Conservation (phyloP, 768 basidiomycete species). For the Collybiopsis luxurians region DNA sequence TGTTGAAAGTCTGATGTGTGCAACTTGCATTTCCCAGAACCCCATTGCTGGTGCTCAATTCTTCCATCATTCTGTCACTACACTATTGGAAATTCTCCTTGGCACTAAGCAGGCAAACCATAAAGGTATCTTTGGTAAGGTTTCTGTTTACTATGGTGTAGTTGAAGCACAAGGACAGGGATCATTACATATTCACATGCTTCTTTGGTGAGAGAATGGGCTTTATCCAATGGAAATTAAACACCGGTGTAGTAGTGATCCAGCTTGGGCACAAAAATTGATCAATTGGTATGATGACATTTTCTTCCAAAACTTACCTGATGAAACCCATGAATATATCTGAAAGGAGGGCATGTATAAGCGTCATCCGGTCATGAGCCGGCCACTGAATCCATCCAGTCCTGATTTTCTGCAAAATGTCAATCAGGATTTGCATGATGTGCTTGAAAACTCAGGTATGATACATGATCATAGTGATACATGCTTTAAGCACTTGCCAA, state of each 20-base stretch:
- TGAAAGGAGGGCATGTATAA: no score
- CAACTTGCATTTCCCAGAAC: not conserved
- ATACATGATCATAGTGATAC: conserved; percentile 12
- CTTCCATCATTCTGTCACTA: not conserved
- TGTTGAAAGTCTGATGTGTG: not conserved
- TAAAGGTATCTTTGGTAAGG: not conserved
- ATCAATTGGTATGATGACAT: no score
- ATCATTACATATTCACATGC: not conserved
- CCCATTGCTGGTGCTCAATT: not conserved
- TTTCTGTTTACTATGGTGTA: not conserved
- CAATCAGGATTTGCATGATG: conserved; percentile 8
- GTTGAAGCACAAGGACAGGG: not conserved
- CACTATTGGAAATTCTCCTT: not conserved
- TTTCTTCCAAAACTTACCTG: no score
- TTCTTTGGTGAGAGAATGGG: not conserved
- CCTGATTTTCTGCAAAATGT: not conserved
- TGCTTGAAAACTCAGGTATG: conserved; percentile 9
- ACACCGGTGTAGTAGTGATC: no score
- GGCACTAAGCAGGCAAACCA: not conserved
- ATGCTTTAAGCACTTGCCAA: conserved; percentile 14
- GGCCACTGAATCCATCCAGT: not conserved
- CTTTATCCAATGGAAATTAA: not conserved
- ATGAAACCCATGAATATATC: no score
- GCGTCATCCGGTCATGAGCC: no score
- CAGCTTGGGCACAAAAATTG: no score